A percentile compares a stretch with the other conserved stretches of the same genome.
phyloP scores from a whole-genome alignment of 2,329 filamentous ascomycete species.

The Trichoderma arundinaceum region DNA sequence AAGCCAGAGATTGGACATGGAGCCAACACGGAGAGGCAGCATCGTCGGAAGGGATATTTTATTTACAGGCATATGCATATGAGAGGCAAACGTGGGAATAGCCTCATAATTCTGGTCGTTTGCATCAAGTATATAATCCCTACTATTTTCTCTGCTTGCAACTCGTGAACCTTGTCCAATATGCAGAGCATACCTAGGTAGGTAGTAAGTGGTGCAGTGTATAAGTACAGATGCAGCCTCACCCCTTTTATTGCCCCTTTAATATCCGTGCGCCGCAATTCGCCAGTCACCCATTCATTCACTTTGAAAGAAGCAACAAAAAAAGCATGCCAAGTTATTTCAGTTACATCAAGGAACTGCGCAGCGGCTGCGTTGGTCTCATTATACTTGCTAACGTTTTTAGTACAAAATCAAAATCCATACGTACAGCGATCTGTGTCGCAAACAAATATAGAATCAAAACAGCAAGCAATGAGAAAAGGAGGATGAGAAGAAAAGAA shows the following conservation, averaged over 20 bases:
- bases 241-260: not conserved
- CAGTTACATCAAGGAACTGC: conserved; percentile 27
- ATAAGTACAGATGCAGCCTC: not conserved
- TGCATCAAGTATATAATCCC: too few relatives aligned
- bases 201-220: not conserved
- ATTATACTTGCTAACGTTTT: conserved; percentile 32
- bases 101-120: not conserved
- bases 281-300: not conserved
- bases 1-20: not conserved
- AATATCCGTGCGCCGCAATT: not conserved
- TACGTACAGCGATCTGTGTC: conserved; percentile 29
- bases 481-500: conserved; percentile 28
- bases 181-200: too few relatives aligned
- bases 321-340: not conserved
- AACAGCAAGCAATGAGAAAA: conserved; percentile 28
- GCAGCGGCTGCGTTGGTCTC: conserved; percentile 31
- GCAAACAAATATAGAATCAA: conserved; percentile 25
- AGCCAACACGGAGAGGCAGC: not conserved
- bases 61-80: not conserved
- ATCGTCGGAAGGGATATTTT: not conserved
- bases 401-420: conserved; percentile 33
- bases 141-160: too few relatives aligned
- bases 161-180: too few relatives aligned
- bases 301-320: not conserved
- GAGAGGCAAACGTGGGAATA: not conserved